Conservation (phyloP, 2,329 filamentous ascomycete genomes). For the Lasiodiplodia citricola region DNA sequence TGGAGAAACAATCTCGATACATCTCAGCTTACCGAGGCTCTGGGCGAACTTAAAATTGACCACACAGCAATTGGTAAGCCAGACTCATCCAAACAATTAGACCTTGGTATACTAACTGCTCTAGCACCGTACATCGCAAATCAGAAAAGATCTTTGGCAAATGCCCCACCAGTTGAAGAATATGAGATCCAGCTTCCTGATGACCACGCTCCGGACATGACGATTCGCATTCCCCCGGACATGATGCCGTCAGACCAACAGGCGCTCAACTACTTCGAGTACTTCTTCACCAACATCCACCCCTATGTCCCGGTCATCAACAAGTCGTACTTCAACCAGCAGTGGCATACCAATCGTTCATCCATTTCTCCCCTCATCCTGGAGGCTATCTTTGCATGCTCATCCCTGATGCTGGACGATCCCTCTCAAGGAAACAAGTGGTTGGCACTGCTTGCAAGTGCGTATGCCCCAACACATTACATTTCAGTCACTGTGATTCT, state of each 20-base stretch:
- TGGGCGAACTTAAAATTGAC: slow-evolving; percentile 87
- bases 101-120: slow-evolving; percentile 29
- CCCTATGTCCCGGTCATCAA: slow-evolving; percentile 92
- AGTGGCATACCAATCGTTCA: slow-evolving; percentile 84
- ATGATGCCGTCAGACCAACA: slow-evolving; percentile 90
- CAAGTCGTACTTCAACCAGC: slow-evolving; percentile 79
- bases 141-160: slow-evolving; percentile 61
- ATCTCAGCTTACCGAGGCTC: slow-evolving; percentile 75
- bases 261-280: slow-evolving; percentile 81
- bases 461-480: slow-evolving; percentile 38
- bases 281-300: slow-evolving; percentile 89
- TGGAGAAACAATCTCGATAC: slow-evolving; percentile 49
- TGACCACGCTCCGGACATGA: slow-evolving; percentile 71
- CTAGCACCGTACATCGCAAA: slow-evolving; percentile 83
- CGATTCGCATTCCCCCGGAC: slow-evolving; percentile 86
- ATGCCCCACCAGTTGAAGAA: slow-evolving; percentile 71
- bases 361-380: slow-evolving; percentile 87
- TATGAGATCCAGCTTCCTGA: slow-evolving; percentile 73
- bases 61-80: slow-evolving; percentile 80
- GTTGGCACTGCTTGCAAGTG: slow-evolving; percentile 87
- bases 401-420: slow-evolving; percentile 81
- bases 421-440: slow-evolving; percentile 86
- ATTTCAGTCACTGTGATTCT: slow-evolving; percentile 28
- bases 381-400: slow-evolving; percentile 90
- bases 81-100: slow-evolving; percentile 20